Base-by-base conservation (phyloP, 345 rosid species). In the Ceriops decandra region DNA sequence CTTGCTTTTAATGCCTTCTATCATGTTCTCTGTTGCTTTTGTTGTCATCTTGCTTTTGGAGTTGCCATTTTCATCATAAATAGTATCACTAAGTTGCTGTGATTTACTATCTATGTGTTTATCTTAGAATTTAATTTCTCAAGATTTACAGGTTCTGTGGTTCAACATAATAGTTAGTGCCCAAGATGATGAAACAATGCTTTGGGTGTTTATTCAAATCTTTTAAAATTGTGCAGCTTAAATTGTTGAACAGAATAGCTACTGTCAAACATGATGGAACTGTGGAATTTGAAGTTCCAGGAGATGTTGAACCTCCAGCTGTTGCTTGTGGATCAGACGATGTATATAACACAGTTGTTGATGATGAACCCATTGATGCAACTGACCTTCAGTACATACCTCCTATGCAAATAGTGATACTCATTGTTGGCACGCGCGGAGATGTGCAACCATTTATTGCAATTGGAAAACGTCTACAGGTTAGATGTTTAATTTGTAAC, bases 181-280 rank as follows among this genome's bases (percentile, higher is more conserved):
- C 42, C n/a, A 53, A 21, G 49, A 21, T 73, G 66, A 42, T 74
- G 60, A 49, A 32, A 27, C 31, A 4, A 7, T 56, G 38, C 36
- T 42, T 69, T 53, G 30, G 30, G 62, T 52, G 62, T 67, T 71
- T 75, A 64, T 75, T 73, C 16, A 35, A 65, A 21, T 63, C 35
- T 70, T 64, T 80, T 57, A 67, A 72, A 70, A 51, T 47, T 63
- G 69, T 82, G 91, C 92, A 95, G 99, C 83, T 86, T 66, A 75
- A 84, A 77, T 80, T 95, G 81, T 71, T 95, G 78, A 90, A 85
- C 65, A 86, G 99, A 81, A 84, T 95, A 78, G 97, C 98, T 69
- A 95, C 98, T 16, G 93, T 95, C 68, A 91, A 91, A 83, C 85
- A 88, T 83, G 85, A 95, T 78, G 99, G 99, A 69, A 95, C 99